A percentile compares a stretch with the other conserved stretches of the same genome.
Conservation (phyloP, 1,139 yeast species). For the Suhomyces chickasaworum region DNA sequence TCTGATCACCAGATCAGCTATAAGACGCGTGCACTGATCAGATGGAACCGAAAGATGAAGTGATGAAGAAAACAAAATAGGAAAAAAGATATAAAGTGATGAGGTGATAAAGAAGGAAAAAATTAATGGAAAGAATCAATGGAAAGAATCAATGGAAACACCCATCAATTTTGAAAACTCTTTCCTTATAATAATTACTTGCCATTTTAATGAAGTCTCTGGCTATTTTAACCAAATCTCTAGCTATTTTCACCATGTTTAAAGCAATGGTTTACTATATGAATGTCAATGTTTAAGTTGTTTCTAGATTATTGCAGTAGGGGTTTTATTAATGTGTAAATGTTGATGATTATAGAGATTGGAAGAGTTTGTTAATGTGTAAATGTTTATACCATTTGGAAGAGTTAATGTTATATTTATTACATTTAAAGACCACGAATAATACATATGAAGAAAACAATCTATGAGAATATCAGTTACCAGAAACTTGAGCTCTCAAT, state of each 20-base stretch:
- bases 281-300: too few relatives aligned
- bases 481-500: slow-evolving; percentile 12
- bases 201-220: background rate
- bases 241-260: too few relatives aligned
- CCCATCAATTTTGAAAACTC: too few relatives aligned
- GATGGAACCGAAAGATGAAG: background rate
- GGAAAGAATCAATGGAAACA: too few relatives aligned
- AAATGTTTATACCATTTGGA: too few relatives aligned
- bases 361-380: too few relatives aligned
- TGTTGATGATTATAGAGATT: too few relatives aligned
- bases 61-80: background rate
- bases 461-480: slow-evolving; percentile 5
- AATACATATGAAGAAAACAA: slow-evolving; percentile 10
- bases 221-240: too few relatives aligned
- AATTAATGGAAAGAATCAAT: background rate
- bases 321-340: too few relatives aligned
- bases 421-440: slow-evolving; percentile 5
- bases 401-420: background rate
- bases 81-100: background rate
- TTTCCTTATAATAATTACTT: too few relatives aligned
- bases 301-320: too few relatives aligned
- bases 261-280: too few relatives aligned
- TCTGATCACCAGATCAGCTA: background rate
- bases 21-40: background rate
- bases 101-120: background rate